Conservation (phyloP, 1,139 yeast genomes). For the Pichia sp. region DNA sequence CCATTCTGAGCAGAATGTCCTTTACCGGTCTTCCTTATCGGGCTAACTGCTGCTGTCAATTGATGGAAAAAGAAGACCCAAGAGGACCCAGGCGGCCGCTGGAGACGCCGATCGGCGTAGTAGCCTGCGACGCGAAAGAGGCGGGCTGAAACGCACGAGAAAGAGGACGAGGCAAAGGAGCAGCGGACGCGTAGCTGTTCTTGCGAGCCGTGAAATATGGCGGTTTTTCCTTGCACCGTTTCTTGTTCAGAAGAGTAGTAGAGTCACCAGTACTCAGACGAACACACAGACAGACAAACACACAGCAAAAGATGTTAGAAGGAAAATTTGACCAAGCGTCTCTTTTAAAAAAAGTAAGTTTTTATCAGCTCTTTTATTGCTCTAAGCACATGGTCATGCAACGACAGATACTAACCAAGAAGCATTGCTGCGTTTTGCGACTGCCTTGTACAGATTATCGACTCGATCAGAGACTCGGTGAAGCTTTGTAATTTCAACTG, state of each 20-base stretch:
- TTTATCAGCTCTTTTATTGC: not conserved
- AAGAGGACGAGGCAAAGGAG: not conserved
- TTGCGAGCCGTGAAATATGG: not conserved
- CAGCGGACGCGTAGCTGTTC: not conserved
- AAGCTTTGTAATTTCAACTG: slow-evolving; percentile 95
- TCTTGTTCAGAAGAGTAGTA: not conserved
- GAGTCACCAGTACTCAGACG: not conserved
- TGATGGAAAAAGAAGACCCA: not conserved
- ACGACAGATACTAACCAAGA: not conserved
- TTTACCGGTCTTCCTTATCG: no score
- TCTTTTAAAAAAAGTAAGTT: slow-evolving; percentile 67
- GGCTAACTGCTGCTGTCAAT: not conserved
- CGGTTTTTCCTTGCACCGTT: not conserved
- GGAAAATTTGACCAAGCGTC: slow-evolving; percentile 94
- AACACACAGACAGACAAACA: not conserved
- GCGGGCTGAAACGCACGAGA: not conserved
- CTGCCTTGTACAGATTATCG: slow-evolving; percentile 51
- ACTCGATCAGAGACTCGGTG: slow-evolving; percentile 89
- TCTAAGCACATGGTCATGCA: not conserved
- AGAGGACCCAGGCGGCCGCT: not conserved
- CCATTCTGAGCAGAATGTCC: no score
- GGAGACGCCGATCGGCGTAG: no score
- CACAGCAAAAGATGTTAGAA: slow-evolving; percentile 66
- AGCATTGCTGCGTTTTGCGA: not conserved
- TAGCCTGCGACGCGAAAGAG: not conserved